Evolutionary conservation across 73 alveolate genomes (phyloP), one percentile per base, ranked within the genome.

Genomic region (Stentor coeruleus): DNA sequence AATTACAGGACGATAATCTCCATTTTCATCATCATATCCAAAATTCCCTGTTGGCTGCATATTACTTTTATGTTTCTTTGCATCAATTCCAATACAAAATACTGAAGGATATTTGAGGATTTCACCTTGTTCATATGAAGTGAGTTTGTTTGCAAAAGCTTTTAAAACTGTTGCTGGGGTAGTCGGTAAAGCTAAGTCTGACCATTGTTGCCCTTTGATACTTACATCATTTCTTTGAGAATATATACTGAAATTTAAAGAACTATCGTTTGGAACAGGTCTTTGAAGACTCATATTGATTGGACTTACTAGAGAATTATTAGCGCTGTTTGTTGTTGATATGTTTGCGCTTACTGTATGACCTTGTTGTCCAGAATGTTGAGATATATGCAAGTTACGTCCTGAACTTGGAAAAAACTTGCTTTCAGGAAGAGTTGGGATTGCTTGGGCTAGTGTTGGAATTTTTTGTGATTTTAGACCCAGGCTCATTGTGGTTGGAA

Each of bases 1-100:
- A 28, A 74, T 36, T 85, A 82, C 85, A 39, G 59, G 77, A 36
- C 80, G 87, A 76, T 91, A 96, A 76, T 93, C 95, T 74, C 98
- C 98, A 38, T 93, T 92, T 33, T 96, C 95, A 77, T 91, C 95
- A 87, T 97, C 99, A 74, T 84, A 94, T 14, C 97, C 97, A 75
- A 81, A 66, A 83, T 92, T 94, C 28, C 75, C 31, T 14, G 82
- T 30, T 30, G 66, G 33, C 4, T 58, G 37, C n/a, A n/a, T n/a
- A 33, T 39, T 36, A 30, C 35, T 28, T 33, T 39, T 58, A 0
- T 4, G 39, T 81, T 85, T 80, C 31, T 60, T 58, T 41, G 49
- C 15, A 15, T 33, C 39, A 77, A 59, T 36, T 33, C 88, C 82
- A 0, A 81, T n/a, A 39, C 58, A 85, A 35, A 81, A 85, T n/a